These are phyloP conservation scores for Daldinia vernicosa DNA, from an alignment of 495 filamentous ascomycete species.

Conservation along the genomic window DNA sequence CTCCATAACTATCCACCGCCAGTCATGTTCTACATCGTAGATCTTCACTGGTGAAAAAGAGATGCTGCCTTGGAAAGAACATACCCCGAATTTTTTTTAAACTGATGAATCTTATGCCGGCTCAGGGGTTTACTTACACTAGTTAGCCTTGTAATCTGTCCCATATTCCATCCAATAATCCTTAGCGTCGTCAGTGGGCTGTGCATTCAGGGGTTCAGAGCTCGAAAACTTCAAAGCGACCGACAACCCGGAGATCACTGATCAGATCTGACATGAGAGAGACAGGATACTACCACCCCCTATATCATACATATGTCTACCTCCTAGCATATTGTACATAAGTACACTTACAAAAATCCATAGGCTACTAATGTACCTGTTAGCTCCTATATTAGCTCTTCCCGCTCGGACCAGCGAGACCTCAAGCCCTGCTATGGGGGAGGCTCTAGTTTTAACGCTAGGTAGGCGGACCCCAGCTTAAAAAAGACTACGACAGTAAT, in stretches of 20 bases:
- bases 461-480: not conserved
- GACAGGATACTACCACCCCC: conserved; percentile 33
- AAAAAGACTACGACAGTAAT: not conserved
- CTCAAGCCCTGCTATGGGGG: not conserved
- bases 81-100: conserved; percentile 20
- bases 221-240: conserved; percentile 21
- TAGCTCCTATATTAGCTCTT: not conserved
- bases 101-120: conserved; percentile 12
- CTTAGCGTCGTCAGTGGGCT: conserved; percentile 18
- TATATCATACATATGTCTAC: conserved; percentile 14
- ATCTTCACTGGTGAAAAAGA: conserved; percentile 27
- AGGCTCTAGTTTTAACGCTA: conserved; percentile 1
- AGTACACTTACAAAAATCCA: conserved; percentile 9
- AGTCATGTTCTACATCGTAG: conserved; percentile 25
- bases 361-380: not conserved
- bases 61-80: conserved; percentile 28
- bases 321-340: no score
- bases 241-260: conserved; percentile 42
- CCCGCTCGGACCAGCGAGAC: conserved; percentile 6
- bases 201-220: conserved; percentile 28
- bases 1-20: conserved; percentile 10
- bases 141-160: conserved; percentile 11
- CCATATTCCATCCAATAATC: conserved; percentile 34
- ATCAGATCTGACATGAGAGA: conserved; percentile 42
- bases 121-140: conserved; percentile 36